Evolutionary conservation across 495 filamentous ascomycete genomes (phyloP).

Genomic region (Neurospora tetraspora): DNA sequence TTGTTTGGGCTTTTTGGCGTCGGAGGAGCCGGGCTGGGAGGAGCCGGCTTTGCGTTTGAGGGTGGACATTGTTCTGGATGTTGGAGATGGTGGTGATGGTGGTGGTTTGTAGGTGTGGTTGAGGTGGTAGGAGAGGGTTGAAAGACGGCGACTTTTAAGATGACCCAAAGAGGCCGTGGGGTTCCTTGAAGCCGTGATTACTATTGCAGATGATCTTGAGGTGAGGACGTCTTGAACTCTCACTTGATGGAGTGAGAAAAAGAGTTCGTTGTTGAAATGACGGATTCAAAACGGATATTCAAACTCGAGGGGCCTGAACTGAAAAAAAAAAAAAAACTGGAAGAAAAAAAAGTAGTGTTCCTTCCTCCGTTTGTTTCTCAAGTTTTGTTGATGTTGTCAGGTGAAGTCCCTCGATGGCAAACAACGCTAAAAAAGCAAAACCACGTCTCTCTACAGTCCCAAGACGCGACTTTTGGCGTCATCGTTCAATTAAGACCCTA

Average conservation of each 20-base stretch:
- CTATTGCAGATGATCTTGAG: background rate
- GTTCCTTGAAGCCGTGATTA: slow-evolving; percentile 1
- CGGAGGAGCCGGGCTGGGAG: slow-evolving; percentile 32
- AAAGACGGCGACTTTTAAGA: background rate
- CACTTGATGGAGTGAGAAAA: background rate
- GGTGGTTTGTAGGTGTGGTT: background rate
- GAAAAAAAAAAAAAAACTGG: background rate
- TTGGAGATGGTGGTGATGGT: background rate
- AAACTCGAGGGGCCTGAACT: background rate
- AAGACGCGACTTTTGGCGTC: slow-evolving; percentile 19
- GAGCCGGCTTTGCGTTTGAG: slow-evolving; percentile 59
- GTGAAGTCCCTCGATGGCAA: background rate
- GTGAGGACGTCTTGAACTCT: background rate
- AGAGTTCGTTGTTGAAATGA: no score
- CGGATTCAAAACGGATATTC: no score
- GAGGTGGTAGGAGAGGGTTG: background rate
- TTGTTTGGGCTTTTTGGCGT: slow-evolving; percentile 63
- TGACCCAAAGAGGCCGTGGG: background rate
- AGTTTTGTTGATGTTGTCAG: background rate
- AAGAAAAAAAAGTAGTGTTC: background rate
- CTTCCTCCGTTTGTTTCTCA: slow-evolving; percentile 3
- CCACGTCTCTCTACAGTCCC: slow-evolving; percentile 2
- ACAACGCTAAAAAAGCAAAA: slow-evolving; percentile 4
- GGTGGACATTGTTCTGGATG: slow-evolving; percentile 31
- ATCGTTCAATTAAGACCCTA: slow-evolving; percentile 6